Evolutionary conservation across 192 early-diverging fungal genomes (phyloP).

Genomic region (Backusella liffmaniae): DNA sequence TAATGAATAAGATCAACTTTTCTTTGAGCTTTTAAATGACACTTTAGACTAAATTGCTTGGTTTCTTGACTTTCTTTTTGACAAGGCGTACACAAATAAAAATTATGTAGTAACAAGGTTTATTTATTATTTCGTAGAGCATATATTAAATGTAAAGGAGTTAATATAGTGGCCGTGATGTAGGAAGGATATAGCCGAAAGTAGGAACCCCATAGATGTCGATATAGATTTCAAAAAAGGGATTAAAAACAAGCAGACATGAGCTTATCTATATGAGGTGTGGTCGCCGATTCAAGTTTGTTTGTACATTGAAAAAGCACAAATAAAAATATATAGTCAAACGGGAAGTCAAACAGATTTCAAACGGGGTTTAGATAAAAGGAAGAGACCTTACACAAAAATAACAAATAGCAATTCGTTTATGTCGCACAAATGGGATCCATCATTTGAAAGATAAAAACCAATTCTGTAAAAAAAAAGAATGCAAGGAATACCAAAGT

Average conservation of each 20-base stretch:
- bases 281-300: not conserved
- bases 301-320: not conserved
- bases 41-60: not conserved
- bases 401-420: not conserved
- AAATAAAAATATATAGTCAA: not conserved
- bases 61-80: not conserved
- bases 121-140: not conserved
- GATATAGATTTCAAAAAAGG: not conserved
- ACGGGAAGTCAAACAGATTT: not conserved
- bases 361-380: conserved; percentile 7
- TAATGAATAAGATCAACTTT: not conserved
- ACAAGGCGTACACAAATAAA: not conserved
- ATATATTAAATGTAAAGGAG: not conserved
- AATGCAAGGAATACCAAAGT: not conserved
- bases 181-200: not conserved
- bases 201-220: not conserved
- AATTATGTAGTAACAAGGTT: not conserved
- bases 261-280: not conserved
- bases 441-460: not conserved
- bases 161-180: not conserved
- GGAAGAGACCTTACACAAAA: not conserved
- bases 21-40: not conserved
- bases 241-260: not conserved
- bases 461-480: not conserved
- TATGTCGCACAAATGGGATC: not conserved